Conservation (phyloP, 2,329 filamentous ascomycete species). For the Zelopaecilomyces penicillatus region DNA sequence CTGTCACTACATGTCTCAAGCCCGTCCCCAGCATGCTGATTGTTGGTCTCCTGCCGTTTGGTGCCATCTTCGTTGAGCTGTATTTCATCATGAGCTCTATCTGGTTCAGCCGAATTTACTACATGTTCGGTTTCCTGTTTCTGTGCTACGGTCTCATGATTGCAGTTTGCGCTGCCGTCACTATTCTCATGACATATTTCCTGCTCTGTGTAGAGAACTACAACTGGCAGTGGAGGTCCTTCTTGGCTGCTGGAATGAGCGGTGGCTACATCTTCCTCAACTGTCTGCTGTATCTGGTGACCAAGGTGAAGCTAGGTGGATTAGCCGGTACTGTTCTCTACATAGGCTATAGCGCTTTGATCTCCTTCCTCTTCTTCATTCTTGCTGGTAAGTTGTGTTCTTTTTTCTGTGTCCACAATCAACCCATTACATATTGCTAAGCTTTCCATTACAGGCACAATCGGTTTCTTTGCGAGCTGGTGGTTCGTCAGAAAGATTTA, state of each 20-base stretch:
- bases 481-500: slow-evolving; percentile 92
- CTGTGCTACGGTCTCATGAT: slow-evolving; percentile 97
- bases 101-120: slow-evolving; percentile 98
- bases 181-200: slow-evolving; percentile 92
- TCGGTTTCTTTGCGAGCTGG: slow-evolving; percentile 94
- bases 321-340: slow-evolving; percentile 85
- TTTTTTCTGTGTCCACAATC: not conserved
- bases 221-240: slow-evolving; percentile 97
- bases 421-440: slow-evolving; percentile 10
- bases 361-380: slow-evolving; percentile 88
- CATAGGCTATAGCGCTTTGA: slow-evolving; percentile 81
- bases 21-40: slow-evolving; percentile 85
- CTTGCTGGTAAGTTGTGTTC: slow-evolving; percentile 65
- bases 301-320: slow-evolving; percentile 76
- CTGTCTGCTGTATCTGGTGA: slow-evolving; percentile 83
- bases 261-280: slow-evolving; percentile 89
- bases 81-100: slow-evolving; percentile 99
- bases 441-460: slow-evolving; percentile 56
- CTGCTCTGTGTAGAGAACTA: slow-evolving; percentile 94
- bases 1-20: slow-evolving; percentile 71
- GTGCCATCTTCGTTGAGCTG: slow-evolving; percentile 94
- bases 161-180: slow-evolving; percentile 85
- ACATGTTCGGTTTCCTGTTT: slow-evolving; percentile 99
- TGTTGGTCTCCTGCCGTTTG: slow-evolving; percentile 87
- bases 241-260: slow-evolving; percentile 83